Conservation (phyloP, 2,329 filamentous ascomycete genomes). For the Hypoxylon sp. region DNA sequence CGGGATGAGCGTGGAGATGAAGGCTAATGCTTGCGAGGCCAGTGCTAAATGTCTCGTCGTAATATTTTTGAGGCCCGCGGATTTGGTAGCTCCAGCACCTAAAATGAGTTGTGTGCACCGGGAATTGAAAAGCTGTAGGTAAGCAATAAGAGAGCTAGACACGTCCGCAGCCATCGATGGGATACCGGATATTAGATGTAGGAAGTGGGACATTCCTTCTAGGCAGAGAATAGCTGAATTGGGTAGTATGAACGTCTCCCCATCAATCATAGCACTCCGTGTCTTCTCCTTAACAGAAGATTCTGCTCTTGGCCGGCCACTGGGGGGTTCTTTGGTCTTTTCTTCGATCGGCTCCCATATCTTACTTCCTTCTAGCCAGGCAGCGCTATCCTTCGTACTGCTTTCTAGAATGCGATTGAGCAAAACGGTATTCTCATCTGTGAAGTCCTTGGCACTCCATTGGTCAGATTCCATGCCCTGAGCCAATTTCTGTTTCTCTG, state of each 20-base stretch:
- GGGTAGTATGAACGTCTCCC: constrained; percentile 85
- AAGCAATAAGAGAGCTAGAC: constrained; percentile 79
- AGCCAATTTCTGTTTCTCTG: constrained; percentile 77
- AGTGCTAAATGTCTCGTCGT: constrained; percentile 94
- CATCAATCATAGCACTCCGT: constrained; percentile 80
- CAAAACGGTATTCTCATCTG: constrained; percentile 65
- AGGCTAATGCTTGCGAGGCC: constrained; percentile 86
- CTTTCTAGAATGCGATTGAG: constrained; percentile 72
- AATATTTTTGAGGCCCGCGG: constrained; percentile 93
- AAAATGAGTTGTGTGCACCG: constrained; percentile 96
- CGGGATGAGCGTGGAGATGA: constrained; percentile 85
- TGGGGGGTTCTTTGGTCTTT: constrained; percentile 49
- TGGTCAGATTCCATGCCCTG: constrained; percentile 81
- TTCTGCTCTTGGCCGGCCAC: constrained; percentile 50
- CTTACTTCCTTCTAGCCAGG: constrained; percentile 70
- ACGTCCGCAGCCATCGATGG: constrained; percentile 90
- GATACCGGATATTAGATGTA: constrained; percentile 83
- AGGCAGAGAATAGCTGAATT: constrained; percentile 84
- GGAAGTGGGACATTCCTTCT: constrained; percentile 80
- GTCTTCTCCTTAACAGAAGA: constrained; percentile 67
- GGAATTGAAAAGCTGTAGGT: constrained; percentile 93
- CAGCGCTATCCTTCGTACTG: constrained; percentile 73
- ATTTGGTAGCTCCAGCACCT: constrained; percentile 88
- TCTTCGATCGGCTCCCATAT: constrained; percentile 62
- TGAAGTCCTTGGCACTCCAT: constrained; percentile 82